phyloP scores from a whole-genome alignment of 2,329 filamentous ascomycete species.

The Drechslerella coelobrocha region DNA sequence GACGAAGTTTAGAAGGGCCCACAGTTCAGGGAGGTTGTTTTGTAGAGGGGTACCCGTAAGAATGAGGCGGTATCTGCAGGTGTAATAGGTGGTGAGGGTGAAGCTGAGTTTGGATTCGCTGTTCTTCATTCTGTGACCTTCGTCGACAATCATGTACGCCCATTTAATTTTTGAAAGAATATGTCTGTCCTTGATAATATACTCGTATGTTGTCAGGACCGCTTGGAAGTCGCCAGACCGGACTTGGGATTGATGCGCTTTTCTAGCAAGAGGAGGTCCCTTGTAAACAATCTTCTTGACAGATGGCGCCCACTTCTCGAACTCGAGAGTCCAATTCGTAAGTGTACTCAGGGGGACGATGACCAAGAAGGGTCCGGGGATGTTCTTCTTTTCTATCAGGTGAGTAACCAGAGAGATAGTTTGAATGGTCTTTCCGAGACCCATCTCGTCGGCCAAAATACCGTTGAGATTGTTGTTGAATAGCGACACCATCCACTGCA shows the following conservation, averaged over 20 bases:
- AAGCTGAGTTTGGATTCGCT: slow-evolving; percentile 92
- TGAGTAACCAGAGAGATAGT: slow-evolving; percentile 98
- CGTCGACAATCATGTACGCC: slow-evolving; percentile 99
- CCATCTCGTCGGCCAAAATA: slow-evolving; percentile 98
- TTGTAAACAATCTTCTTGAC: slow-evolving; percentile 93
- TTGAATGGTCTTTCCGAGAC: slow-evolving; percentile 98
- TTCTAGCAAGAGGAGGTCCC: slow-evolving; percentile 85
- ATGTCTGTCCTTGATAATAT: slow-evolving; percentile 98
- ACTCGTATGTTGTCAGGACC: slow-evolving; percentile 95
- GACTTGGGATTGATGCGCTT: slow-evolving; percentile 90
- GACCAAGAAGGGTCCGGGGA: slow-evolving; percentile 90
- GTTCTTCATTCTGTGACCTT: slow-evolving; percentile 99
- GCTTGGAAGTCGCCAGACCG: slow-evolving; percentile 96
- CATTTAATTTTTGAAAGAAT: slow-evolving; percentile 98
- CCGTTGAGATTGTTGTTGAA: slow-evolving; percentile 99
- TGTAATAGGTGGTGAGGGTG: slow-evolving; percentile 94
- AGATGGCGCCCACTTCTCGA: slow-evolving; percentile 96
- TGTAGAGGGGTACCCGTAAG: slow-evolving; percentile 95
- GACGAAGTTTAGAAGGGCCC: slow-evolving; percentile 98
- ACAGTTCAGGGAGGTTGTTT: slow-evolving; percentile 94
- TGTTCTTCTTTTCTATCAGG: slow-evolving; percentile 92
- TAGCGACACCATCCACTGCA: slow-evolving; percentile 99
- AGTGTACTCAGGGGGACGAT: slow-evolving; percentile 96
- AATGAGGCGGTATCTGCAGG: slow-evolving; percentile 92
- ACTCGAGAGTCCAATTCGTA: slow-evolving; percentile 98